A percentile compares a stretch with the other conserved stretches of the same genome.
These are phyloP conservation scores for Spongospora subterranea DNA, from an alignment of 208 protist species.

Conservation along the genomic window DNA sequence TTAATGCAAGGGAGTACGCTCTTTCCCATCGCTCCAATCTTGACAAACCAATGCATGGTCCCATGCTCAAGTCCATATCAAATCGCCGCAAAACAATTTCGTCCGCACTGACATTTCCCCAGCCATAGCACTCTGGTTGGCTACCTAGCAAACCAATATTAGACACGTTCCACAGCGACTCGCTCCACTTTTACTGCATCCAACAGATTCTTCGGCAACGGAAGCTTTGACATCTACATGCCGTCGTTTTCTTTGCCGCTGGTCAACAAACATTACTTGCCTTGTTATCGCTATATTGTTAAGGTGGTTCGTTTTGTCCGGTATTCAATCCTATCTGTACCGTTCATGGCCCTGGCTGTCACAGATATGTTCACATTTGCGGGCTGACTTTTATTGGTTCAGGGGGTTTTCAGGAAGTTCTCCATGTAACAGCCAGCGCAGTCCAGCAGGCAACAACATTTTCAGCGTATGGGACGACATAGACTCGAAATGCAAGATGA, in stretches of 20 bases:
- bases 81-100: slow-evolving; percentile 33
- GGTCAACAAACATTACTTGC: not conserved
- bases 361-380: too few species aligned
- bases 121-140: slow-evolving; percentile 6
- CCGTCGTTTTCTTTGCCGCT: not conserved
- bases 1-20: not conserved
- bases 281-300: too few species aligned
- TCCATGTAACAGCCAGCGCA: not conserved
- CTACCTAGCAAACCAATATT: not conserved
- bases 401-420: slow-evolving; percentile 3
- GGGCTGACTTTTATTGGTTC: too few species aligned
- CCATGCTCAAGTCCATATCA: slow-evolving; percentile 32
- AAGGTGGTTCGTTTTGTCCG: too few species aligned
- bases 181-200: not conserved
- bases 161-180: not conserved
- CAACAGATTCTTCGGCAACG: not conserved
- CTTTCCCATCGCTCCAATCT: not conserved
- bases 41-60: slow-evolving; percentile 22
- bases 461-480: slow-evolving; percentile 45
- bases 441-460: slow-evolving; percentile 5
- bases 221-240: not conserved
- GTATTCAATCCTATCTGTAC: too few species aligned
- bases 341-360: too few species aligned
- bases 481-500: not conserved
- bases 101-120: not conserved